phyloP scores from a whole-genome alignment of 2,329 filamentous ascomycete species.

The Parastagonospora nodorum region DNA sequence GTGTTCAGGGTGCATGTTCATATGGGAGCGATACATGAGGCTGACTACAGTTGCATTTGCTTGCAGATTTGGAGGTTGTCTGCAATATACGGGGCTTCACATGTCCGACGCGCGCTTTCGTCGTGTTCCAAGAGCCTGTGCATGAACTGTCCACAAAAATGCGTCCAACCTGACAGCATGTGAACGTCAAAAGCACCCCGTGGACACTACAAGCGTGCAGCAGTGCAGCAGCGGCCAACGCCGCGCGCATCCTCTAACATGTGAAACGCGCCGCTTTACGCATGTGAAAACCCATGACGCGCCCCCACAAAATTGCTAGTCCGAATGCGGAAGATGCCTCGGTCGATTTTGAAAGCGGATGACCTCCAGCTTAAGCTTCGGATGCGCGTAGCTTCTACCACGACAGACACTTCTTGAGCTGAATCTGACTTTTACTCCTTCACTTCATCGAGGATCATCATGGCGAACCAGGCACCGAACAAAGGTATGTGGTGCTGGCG shows the following conservation, averaged over 20 bases:
- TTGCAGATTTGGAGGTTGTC: too few relatives aligned
- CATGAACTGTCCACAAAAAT: too few relatives aligned
- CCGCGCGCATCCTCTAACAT: conserved; percentile 16
- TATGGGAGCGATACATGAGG: too few relatives aligned
- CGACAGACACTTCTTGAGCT: conserved; percentile 3
- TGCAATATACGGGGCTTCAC: too few relatives aligned
- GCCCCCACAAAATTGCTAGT: conserved; percentile 17
- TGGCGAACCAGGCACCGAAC: conserved; percentile 45
- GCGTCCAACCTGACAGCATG: too few relatives aligned
- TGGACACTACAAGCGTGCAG: background rate
- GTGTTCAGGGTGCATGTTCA: conserved; percentile 21
- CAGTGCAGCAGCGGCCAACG: background rate
- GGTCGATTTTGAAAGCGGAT: conserved; percentile 13
- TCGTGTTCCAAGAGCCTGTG: too few relatives aligned
- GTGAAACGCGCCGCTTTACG: conserved; percentile 22
- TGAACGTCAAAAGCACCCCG: too few relatives aligned
- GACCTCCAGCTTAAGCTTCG: conserved; percentile 14
- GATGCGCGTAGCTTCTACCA: background rate
- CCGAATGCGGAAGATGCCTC: conserved; percentile 17
- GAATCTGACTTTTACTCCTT: background rate
- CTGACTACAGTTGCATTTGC: too few relatives aligned
- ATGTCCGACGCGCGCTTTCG: too few relatives aligned
- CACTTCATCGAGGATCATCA: conserved; percentile 18
- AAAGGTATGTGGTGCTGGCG: conserved; percentile 18
- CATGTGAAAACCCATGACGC: conserved; percentile 23